phyloP scores from a whole-genome alignment of 306 rosid species.

The Lablab purpureus region DNA sequence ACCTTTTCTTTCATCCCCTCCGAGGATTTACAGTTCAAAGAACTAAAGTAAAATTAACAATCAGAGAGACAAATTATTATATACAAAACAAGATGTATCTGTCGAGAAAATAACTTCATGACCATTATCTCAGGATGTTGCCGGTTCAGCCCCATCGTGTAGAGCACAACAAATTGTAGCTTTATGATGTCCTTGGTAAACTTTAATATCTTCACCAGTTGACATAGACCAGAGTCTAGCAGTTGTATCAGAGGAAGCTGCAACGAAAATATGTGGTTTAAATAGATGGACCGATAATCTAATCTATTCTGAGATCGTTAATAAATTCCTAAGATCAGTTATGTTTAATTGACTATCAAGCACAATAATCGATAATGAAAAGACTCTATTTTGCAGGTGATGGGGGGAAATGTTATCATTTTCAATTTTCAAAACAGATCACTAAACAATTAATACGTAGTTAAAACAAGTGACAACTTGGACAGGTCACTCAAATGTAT shows the following conservation, averaged over 20 bases:
- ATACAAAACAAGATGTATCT: constrained; percentile 44
- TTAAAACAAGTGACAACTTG: constrained; percentile 1
- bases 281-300: neutral
- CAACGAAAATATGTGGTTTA: constrained; percentile 40
- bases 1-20: neutral
- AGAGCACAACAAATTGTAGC: constrained; percentile 96
- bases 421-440: neutral
- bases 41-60: constrained; percentile 12
- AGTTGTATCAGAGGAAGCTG: constrained; percentile 94
- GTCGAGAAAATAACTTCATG: neutral
- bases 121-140: constrained; percentile 54
- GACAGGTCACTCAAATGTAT: constrained; percentile 1
- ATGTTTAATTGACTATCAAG: constrained; percentile 20
- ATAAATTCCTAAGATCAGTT: neutral
- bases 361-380: constrained; percentile 9
- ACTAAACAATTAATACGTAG: neutral
- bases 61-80: constrained; percentile 25
- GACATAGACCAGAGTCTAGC: constrained; percentile 98
- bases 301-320: neutral
- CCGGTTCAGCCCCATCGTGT: constrained; percentile 94
- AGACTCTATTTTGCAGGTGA: constrained; percentile 13
- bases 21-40: constrained; percentile 16
- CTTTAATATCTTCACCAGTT: constrained; percentile 83
- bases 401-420: neutral
- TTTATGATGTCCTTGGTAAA: constrained; percentile 95